Percentiles rank a stretch among this genome's conserved stretches.
These are phyloP conservation scores for Terana coerulea DNA, from an alignment of 768 basidiomycete genomes.

Conservation along the genomic window DNA sequence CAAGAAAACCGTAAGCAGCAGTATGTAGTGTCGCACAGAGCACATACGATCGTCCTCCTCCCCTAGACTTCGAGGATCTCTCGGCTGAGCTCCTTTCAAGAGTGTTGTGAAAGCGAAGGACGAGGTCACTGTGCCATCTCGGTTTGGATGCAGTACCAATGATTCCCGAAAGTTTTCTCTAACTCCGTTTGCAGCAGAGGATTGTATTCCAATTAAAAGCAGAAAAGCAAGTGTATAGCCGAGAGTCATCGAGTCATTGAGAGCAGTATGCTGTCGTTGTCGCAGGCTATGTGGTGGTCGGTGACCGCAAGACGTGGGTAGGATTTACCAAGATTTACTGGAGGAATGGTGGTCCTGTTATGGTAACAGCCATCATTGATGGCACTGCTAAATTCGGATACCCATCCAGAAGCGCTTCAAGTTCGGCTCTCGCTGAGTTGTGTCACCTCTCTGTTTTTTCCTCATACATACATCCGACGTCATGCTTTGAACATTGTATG, in stretches of 20 bases:
- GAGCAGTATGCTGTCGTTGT: no score
- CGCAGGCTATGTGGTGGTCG: no score
- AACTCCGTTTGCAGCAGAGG: background rate
- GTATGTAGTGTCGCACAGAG: background rate
- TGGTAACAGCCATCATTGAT: no score
- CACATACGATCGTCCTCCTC: slow-evolving; percentile 45
- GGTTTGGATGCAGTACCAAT: slow-evolving; percentile 55
- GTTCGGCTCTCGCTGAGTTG: no score
- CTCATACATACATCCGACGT: no score
- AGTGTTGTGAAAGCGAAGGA: slow-evolving; percentile 77
- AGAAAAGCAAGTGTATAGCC: background rate
- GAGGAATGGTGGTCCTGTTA: no score
- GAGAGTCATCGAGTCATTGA: background rate
- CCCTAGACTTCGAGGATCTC: slow-evolving; percentile 49
- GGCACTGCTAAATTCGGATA: no score
- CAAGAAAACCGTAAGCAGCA: background rate
- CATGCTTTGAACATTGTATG: no score
- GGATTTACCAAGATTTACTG: no score
- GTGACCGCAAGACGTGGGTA: no score
- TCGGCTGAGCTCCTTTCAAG: slow-evolving; percentile 47
- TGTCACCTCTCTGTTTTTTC: no score
- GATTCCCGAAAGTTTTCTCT: slow-evolving; percentile 52
- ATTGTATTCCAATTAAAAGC: background rate
- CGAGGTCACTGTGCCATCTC: slow-evolving; percentile 79
- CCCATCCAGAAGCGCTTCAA: no score